Evolutionary conservation across 1,139 yeast species (phyloP).

Genomic region (Pichia terricola): DNA sequence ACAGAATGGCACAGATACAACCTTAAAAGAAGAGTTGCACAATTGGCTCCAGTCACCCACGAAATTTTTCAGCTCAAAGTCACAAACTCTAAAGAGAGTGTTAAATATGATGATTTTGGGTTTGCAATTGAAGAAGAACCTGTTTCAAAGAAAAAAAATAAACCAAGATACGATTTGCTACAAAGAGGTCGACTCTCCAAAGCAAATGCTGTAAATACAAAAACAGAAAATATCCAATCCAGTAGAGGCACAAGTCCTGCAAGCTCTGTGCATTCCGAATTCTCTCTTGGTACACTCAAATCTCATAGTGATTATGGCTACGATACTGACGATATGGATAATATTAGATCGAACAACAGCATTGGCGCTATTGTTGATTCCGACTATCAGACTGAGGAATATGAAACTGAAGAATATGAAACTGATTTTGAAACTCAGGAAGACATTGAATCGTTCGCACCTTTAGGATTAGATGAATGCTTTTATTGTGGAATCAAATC

Average conservation of each 20-base stretch:
- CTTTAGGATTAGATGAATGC: slow-evolving; percentile 30
- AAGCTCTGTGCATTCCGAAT: slow-evolving; percentile 44
- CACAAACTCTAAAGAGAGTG: slow-evolving; percentile 31
- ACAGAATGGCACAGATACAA: slow-evolving; percentile 95
- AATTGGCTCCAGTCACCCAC: slow-evolving; percentile 68
- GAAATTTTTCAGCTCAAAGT: slow-evolving; percentile 31
- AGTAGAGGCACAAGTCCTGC: slow-evolving; percentile 42
- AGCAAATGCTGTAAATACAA: slow-evolving; percentile 9
- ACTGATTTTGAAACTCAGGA: neutral
- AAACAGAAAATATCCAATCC: neutral
- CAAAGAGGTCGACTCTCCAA: slow-evolving; percentile 10
- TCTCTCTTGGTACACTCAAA: slow-evolving; percentile 56
- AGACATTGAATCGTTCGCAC: slow-evolving; percentile 25
- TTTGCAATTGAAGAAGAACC: slow-evolving; percentile 30
- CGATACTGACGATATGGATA: slow-evolving; percentile 22
- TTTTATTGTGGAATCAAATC: slow-evolving; percentile 35
- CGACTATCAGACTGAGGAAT: slow-evolving; percentile 12
- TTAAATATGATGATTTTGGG: slow-evolving; percentile 52
- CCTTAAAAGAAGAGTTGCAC: slow-evolving; percentile 84
- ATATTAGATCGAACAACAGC: slow-evolving; percentile 14
- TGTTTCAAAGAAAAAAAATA: slow-evolving; percentile 29
- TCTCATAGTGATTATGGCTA: slow-evolving; percentile 13
- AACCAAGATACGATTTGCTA: slow-evolving; percentile 18
- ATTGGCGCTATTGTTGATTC: slow-evolving; percentile 17
- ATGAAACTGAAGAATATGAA: slow-evolving; percentile 13